Percentiles rank a stretch among this genome's conserved stretches.
Conservation (phyloP, 2,329 filamentous ascomycete genomes). For the Pseudopyricularia cyperi region DNA sequence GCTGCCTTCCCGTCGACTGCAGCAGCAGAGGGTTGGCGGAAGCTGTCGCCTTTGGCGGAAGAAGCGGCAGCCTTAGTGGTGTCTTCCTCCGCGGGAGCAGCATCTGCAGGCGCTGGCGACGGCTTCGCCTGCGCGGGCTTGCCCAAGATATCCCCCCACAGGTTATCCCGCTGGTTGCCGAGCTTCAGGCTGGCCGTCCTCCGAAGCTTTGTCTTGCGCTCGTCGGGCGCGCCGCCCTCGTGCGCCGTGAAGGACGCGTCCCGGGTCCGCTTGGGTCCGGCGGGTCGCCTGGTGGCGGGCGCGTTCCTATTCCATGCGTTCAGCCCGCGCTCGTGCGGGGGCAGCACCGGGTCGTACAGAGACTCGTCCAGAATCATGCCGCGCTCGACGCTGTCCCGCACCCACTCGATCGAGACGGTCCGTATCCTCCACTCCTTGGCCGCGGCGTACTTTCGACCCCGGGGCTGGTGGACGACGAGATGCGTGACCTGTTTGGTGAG, state of each 20-base stretch:
- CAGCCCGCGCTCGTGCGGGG: constrained; percentile 56
- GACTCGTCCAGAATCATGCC: constrained; percentile 84
- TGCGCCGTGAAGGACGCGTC: constrained; percentile 23
- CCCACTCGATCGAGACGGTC: constrained; percentile 74
- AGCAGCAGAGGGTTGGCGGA: not conserved
- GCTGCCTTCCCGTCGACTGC: not conserved
- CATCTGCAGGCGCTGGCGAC: not conserved
- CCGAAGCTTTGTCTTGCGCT: constrained; percentile 67
- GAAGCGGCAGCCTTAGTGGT: not conserved
- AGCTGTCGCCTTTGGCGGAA: not conserved
- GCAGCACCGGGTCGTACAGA: constrained; percentile 67
- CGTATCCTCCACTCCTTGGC: constrained; percentile 73
- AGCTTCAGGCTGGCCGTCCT: constrained; percentile 79
- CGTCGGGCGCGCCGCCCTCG: constrained; percentile 25
- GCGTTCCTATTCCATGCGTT: constrained; percentile 59
- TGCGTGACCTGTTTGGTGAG: constrained; percentile 79
- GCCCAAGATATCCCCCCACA: constrained; percentile 86
- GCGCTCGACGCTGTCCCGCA: constrained; percentile 67
- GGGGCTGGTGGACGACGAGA: constrained; percentile 64
- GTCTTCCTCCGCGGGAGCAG: not conserved
- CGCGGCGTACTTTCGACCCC: constrained; percentile 81
- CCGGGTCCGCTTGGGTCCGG: constrained; percentile 46
- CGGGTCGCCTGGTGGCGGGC: constrained; percentile 21
- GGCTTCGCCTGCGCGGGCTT: constrained; percentile 13
- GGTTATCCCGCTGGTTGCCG: constrained; percentile 61